These are phyloP conservation scores for Heimioporus retisporus DNA, from an alignment of 1,284 basidiomycete species.

Conservation along the genomic window DNA sequence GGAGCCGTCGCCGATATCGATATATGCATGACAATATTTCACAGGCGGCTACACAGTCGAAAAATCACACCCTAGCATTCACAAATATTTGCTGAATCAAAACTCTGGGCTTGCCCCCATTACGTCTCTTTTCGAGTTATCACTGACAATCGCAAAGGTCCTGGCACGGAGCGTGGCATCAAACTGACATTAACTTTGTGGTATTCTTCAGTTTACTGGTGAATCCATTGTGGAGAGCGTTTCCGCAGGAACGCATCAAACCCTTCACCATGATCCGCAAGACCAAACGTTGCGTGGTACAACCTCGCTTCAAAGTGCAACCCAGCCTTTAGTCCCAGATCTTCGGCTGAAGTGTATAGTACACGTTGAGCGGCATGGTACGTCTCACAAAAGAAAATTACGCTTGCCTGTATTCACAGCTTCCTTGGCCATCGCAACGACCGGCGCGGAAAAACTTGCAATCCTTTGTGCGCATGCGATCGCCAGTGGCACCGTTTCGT, in stretches of 20 bases:
- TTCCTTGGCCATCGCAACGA: conserved; percentile 63
- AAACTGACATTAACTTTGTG: no score
- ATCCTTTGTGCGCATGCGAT: conserved; percentile 42
- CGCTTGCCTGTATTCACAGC: conserved; percentile 71
- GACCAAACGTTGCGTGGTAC: conserved; percentile 75
- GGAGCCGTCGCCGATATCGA: no score
- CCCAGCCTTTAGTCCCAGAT: conserved; percentile 67
- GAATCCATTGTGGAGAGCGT: conserved; percentile 54
- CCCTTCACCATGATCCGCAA: conserved; percentile 73
- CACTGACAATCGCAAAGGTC: no score
- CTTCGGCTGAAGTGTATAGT: conserved; percentile 54
- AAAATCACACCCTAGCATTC: no score
- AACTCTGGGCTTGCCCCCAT: no score
- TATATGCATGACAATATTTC: no score
- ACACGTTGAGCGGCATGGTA: not conserved
- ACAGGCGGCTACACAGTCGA: no score
- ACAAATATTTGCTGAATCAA: no score
- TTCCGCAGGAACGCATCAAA: conserved; percentile 77
- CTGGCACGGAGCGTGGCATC: no score
- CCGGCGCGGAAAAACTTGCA: conserved; percentile 41
- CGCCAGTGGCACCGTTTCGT: conserved; percentile 38
- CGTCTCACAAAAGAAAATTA: conserved; percentile 20
- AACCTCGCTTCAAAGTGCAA: conserved; percentile 69
- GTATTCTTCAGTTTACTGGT: conserved; percentile 23
- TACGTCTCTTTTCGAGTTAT: no score